A percentile compares a stretch with the other conserved stretches of the same genome.
phyloP scores from a whole-genome alignment of 179 eudicot genomes.

The Dionaea muscipula region DNA sequence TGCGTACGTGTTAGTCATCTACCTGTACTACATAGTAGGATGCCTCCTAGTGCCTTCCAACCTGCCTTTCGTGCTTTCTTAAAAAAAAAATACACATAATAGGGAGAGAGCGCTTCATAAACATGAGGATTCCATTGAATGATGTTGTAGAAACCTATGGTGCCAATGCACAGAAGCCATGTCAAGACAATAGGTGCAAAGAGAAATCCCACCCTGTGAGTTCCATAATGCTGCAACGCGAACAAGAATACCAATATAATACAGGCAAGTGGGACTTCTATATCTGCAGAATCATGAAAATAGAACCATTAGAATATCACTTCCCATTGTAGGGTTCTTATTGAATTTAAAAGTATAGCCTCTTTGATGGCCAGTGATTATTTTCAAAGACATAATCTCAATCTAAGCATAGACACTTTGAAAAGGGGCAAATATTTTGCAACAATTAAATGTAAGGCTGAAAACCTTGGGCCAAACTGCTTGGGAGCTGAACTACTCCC shows the following conservation, averaged over 20 bases:
- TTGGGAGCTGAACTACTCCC: too few species aligned
- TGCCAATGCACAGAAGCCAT: constrained; percentile 41
- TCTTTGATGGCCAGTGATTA: neutral
- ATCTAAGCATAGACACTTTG: too few species aligned
- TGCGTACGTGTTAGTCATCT: neutral
- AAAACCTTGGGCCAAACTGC: too few species aligned
- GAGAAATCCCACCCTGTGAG: constrained; percentile 36
- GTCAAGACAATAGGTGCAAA: constrained; percentile 38
- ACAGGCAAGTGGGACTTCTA: constrained; percentile 32
- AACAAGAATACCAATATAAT: constrained; percentile 23
- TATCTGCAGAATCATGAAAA: constrained; percentile 22
- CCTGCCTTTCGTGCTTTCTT: constrained; percentile 36
- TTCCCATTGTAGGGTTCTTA: neutral
- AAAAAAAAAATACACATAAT: constrained; percentile 39
- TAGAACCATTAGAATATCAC: neutral
- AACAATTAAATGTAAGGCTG: too few species aligned
- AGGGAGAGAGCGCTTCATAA: constrained; percentile 41
- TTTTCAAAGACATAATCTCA: neutral
- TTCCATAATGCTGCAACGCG: constrained; percentile 38
- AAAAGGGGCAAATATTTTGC: too few species aligned
- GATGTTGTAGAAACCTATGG: constrained; percentile 37
- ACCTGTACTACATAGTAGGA: constrained; percentile 64
- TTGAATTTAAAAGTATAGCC: neutral
- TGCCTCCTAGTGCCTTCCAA: constrained; percentile 51
- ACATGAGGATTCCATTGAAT: constrained; percentile 34